Evolutionary conservation across 2,329 filamentous ascomycete species (phyloP), one percentile per base, ranked within the genome.

Genomic region (Colletotrichum godetiae): DNA sequence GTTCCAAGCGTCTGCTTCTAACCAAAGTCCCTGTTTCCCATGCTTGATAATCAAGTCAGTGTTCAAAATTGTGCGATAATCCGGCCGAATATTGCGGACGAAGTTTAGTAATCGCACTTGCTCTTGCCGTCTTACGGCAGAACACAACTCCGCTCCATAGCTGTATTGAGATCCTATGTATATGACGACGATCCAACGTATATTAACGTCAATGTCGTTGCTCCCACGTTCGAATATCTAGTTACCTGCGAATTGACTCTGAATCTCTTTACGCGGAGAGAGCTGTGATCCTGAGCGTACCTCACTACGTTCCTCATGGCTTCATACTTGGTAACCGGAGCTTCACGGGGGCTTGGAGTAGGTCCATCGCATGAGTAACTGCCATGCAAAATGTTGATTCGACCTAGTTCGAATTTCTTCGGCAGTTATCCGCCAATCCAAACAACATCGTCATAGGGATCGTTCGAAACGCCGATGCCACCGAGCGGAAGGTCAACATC

Each of bases 361-460:
- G 15, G 37, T 42, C 37, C 19, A 11, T 49, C n/a, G 42, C 19
- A 49, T 49, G 19, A 13, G 15, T 4, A n/a, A n/a, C 11, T n/a
- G 8, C 19, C 4, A 11, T 22, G 11, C 10, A 1, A 11, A 49
- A 22, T n/a, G 42, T 19, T 49, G 8, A 49, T 49, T 11, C 7
- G 42, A 3, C 4, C 42, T 4, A 60, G 29, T 60, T 60, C 22
- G 57, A 60, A 24, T 60, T 60, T 13, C 29, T 60, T n/a, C 57
- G 27, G 22, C 81, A 86, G 46, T 74, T 88, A 3, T 87, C 87
- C 1, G 76, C 77, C 27, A 78, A 69, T 10, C 27, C 83, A 4
- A 64, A 76, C 15, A 87, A 87, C 75, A 79, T 78, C 0, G 83
- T 89, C 61, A 78, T 89, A 62, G 87, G 86, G 5, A 78, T 88